Base-by-base conservation (phyloP, 352 stramenopile genomes). In the Phytopythium helicoides region DNA sequence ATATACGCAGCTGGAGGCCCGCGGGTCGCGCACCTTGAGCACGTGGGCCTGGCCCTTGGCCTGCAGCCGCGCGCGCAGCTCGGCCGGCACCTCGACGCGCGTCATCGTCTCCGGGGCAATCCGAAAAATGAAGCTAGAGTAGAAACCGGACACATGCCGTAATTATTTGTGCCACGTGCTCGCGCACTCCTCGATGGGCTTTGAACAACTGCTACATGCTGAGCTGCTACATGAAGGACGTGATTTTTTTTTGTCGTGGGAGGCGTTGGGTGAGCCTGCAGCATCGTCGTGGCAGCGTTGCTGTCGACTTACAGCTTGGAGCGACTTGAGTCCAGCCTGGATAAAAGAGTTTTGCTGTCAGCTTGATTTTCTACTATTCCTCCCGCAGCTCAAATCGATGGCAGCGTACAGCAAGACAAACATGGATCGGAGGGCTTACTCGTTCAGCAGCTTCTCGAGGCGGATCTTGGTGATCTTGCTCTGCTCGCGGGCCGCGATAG, bases 381-480 rank as follows among this genome's bases (percentile, higher is more conserved):
- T 33, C 28, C 5, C 28, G 28, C 28, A 33, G 9, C 5, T 5
- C 9, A 5, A 33, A 33, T 5, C 28, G 28, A 9, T 10, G 28
- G 28, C 9, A 33, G 28, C 28, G 28, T 10, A 9, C 28, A 33
- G 5, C 28, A 33, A 9, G 9, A 33, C 28, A 9, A 5, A 33
- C 28, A 33, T n/a, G 28, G 9, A 33, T 33, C n/a, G n/a, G 28
- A 10, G 2, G 6, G 11, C 73, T 83, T 81, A 87, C 76, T 86
- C 55, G 57, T 74, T 55, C 39, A 88, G 58, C 31, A 92, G 51
- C 52, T 92, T 92, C 38, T 66, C 47, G 19, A 90, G 71, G 8
- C 79, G 76, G 34, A 90, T 68, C 54, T 85, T 86, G 22, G 79
- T 81, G 60, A 89, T 90, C 64, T 90, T 90, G 73, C 69, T 82